Evolutionary conservation across 176 grass and related monocot genomes (phyloP), one percentile per base, ranked within the genome.

Genomic region (Cenchrus fungigraminus): DNA sequence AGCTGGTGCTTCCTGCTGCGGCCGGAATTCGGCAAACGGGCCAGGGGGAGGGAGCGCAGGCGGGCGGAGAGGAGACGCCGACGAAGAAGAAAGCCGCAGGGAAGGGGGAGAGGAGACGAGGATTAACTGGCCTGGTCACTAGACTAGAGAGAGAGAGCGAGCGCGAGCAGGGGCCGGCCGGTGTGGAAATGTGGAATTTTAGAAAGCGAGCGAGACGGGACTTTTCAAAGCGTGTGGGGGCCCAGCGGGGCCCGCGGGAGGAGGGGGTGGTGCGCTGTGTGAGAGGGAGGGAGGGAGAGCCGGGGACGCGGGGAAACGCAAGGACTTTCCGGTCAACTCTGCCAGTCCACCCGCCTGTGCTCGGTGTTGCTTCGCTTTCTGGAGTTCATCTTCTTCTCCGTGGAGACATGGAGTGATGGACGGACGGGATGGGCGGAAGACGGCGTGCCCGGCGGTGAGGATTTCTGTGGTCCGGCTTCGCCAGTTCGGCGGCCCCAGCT

Each of bases 251-350:
- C 74, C 79, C 16, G 71, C 46, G 28, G n/a, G 6, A 25, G 81
- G 25, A 74, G 8, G 43, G 68, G 2, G 65, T 19, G 58, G 68
- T 9, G 69, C 13, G 79, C 29, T 12, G 60, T 17, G 37, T 55
- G 53, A 55, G 52, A 51, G 25, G 54, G 57, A 58, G 19, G 1
- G 57, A 59, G 8, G 20, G 20, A 61, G 42, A 4, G 62, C 20
- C n/a, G 15, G 69, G 37, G 37, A 87, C 85, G 89, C 80, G 81
- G 54, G 81, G 54, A 80, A 79, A 70, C 46, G 54, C n/a, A 83
- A 53, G 65, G 79, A 84, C 84, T 87, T 82, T 7, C 61, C 2
- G 17, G 84, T 87, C 89, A 76, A 80, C 81, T 76, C 9, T 79
- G 59, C 80, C 80, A 49, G 80, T 87, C 88, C 42, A 83, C 45